phyloP scores from a whole-genome alignment of 164 flowering plant species.

The Kingdonia uniflora region DNA sequence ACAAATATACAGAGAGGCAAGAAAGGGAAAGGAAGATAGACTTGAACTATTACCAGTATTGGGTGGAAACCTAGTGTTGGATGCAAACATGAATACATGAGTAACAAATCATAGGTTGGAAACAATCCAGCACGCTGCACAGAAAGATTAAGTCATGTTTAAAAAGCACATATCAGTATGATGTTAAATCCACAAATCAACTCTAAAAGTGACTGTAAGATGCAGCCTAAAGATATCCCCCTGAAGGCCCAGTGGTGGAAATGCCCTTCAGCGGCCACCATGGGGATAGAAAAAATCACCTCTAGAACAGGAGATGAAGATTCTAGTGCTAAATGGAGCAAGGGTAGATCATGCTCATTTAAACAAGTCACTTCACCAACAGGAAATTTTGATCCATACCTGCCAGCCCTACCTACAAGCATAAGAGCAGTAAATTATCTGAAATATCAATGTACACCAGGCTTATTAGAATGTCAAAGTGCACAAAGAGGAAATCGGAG shows the following conservation, averaged over 20 bases:
- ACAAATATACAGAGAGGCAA: too few relatives aligned
- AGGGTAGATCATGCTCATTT: constrained; percentile 54
- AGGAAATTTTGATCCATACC: constrained; percentile 87
- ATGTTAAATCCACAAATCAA: constrained; percentile 1
- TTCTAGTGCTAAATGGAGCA: constrained; percentile 67
- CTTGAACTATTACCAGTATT: constrained; percentile 36
- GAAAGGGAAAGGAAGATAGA: too few relatives aligned
- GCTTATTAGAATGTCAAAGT: too few relatives aligned
- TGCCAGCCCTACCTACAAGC: constrained; percentile 86
- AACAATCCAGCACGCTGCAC: constrained; percentile 87
- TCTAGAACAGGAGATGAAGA: constrained; percentile 72
- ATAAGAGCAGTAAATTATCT: constrained; percentile 1
- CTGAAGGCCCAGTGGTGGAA: too few relatives aligned
- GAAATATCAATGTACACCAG: background rate
- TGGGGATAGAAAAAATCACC: constrained; percentile 31
- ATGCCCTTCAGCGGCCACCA: background rate
- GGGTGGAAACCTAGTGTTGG: constrained; percentile 38
- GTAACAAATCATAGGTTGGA: constrained; percentile 75
- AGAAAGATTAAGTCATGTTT: constrained; percentile 3
- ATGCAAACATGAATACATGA: constrained; percentile 60
- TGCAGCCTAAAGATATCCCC: too few relatives aligned
- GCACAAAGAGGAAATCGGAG: too few relatives aligned
- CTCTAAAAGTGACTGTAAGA: background rate
- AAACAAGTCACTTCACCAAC: constrained; percentile 90
- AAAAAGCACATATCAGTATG: background rate